Evolutionary conservation across 1,284 basidiomycete species (phyloP), one percentile per base, ranked within the genome.

Genomic region (Puccinia coronata): DNA sequence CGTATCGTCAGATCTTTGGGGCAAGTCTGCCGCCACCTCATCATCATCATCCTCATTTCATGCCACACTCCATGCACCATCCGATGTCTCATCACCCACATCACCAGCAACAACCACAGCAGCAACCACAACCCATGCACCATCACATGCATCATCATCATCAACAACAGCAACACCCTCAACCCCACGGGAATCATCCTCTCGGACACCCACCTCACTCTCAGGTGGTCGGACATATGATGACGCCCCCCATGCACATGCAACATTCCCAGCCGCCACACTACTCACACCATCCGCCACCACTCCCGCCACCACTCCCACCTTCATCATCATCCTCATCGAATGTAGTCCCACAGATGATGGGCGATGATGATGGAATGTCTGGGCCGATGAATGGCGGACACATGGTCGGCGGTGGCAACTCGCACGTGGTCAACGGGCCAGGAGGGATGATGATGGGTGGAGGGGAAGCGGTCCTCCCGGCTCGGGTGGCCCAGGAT

Each of bases 341-440:
- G 20, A 73, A 73, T 47, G 63, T 77, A 31, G 47, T 77, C 6
- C 57, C 74, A 12, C 57, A 43, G 25, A 77, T 77, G 34, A 79
- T 79, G 65, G 23, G 51, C 11, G 76, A 79, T 25, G 76, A 79
- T 41, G 76, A 79, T 55, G 76, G 76, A 23, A 73, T 73, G 49
- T 73, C 70, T 31, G 70, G 70, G 23, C 67, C 67, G 25, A 69
- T 69, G 67, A 69, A 69, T 69, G 67, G 67, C 49, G 70, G 70
- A 36, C 53, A 51, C 36, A 73, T 73, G 70, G 51, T 51, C 34
- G 31, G 31, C 16, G 70, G 70, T 55, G 51, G 70, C 11, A 73
- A 55, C 34, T 31, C 47, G 8, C 70, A 73, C 53, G 18, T 70
- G 4, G 70, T 36, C 51, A 73, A 55, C 34, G 70, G 49, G 12